A percentile compares a stretch with the other conserved stretches of the same genome.
Evolutionary conservation across 2,329 filamentous ascomycete species (phyloP).

Genomic region (Beauveria varroae): DNA sequence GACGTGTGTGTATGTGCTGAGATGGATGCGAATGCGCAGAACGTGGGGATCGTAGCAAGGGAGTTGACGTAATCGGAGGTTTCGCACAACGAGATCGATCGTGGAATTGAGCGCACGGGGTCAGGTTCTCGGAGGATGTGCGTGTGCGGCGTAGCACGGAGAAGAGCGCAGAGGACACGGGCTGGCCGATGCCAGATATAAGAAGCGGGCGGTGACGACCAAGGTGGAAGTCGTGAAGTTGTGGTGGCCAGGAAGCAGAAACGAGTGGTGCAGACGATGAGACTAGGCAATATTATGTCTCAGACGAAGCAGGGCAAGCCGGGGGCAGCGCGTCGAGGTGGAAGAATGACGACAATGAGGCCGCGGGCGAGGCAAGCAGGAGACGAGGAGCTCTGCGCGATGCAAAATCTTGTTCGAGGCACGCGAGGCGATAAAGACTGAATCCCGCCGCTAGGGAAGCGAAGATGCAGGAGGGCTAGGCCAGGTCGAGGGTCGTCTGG

Average conservation of each 20-base stretch:
- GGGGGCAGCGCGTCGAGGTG: background rate
- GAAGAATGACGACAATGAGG: background rate
- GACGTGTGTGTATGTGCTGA: background rate
- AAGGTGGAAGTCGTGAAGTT: background rate
- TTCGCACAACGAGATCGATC: constrained; percentile 5
- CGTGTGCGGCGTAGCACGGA: constrained; percentile 2
- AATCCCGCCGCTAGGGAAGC: constrained; percentile 7
- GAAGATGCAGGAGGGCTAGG: constrained; percentile 6
- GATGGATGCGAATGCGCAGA: background rate
- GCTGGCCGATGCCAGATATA: constrained; percentile 1
- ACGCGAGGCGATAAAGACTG: background rate
- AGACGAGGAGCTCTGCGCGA: background rate
- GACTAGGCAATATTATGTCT: constrained; percentile 9
- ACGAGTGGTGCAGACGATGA: constrained; percentile 5
- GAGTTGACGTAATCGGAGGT: background rate
- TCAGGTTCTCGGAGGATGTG: background rate
- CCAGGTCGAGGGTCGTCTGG: background rate
- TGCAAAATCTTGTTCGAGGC: background rate
- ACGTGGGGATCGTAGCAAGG: background rate
- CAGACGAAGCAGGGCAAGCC: background rate
- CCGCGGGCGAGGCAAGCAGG: background rate
- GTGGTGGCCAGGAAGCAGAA: background rate
- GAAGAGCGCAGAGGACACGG: background rate
- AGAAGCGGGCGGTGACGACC: background rate
- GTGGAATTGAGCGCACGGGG: constrained; percentile 2